Conservation (phyloP, 768 basidiomycete species). For the Lentinus brumalis region DNA sequence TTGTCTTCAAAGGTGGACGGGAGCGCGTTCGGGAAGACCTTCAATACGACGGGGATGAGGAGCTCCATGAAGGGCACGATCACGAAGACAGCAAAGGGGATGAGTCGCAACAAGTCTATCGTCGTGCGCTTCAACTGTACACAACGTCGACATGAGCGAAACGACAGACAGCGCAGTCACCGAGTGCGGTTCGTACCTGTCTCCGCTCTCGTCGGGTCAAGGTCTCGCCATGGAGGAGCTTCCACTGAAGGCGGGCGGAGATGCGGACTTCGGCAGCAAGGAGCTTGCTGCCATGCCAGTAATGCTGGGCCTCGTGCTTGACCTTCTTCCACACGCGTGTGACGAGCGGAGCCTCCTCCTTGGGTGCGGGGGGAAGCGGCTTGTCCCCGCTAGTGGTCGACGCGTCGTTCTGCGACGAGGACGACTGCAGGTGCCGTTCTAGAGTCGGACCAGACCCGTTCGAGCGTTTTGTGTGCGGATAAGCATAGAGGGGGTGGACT, state of each 20-base stretch:
- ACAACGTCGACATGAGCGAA: neutral
- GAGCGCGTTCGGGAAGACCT: constrained; percentile 98
- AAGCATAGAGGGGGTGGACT: constrained; percentile 3
- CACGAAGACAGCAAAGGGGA: constrained; percentile 94
- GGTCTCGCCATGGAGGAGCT: constrained; percentile 87
- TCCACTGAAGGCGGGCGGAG: constrained; percentile 83
- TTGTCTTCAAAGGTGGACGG: constrained; percentile 99
- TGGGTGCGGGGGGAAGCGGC: constrained; percentile 43
- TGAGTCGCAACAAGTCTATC: constrained; percentile 86
- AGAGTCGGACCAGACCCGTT: constrained; percentile 1
- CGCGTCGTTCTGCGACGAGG: constrained; percentile 20
- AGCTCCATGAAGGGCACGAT: constrained; percentile 99
- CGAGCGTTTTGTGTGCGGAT: neutral
- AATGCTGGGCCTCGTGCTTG: constrained; percentile 95
- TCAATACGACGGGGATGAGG: constrained; percentile 91
- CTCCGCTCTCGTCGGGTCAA: constrained; percentile 91
- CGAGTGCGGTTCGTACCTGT: constrained; percentile 56
- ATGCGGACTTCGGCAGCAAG: constrained; percentile 94
- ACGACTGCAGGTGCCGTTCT: constrained; percentile 14
- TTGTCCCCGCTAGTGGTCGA: constrained; percentile 37
- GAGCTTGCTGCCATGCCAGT: constrained; percentile 95
- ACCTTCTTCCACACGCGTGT: constrained; percentile 86
- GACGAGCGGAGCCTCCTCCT: constrained; percentile 47
- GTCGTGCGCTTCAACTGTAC: constrained; percentile 88
- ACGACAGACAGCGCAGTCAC: neutral